Conservation (phyloP, 176 grass and related monocot species). For the Oryza rufipogon region DNA sequence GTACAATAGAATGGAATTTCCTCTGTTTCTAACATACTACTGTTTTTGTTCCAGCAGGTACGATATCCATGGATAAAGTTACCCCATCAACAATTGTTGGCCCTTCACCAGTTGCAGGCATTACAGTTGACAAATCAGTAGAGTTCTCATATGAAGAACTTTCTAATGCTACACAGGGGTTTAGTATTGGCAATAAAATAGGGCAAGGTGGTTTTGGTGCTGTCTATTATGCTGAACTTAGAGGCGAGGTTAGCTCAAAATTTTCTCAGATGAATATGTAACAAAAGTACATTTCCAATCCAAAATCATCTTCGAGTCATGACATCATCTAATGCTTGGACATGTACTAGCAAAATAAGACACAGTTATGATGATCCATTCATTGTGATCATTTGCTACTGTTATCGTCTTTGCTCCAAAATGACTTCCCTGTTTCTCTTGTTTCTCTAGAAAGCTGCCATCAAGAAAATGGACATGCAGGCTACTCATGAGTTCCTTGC, state of each 20-base stretch:
- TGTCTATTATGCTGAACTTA: slow-evolving; percentile 84
- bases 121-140: slow-evolving; percentile 88
- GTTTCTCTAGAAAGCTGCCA: slow-evolving; percentile 81
- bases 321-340: background rate
- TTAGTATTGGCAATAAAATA: slow-evolving; percentile 93
- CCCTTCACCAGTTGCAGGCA: slow-evolving; percentile 53
- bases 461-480: slow-evolving; percentile 99
- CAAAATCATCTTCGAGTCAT: background rate
- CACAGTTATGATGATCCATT: slow-evolving; percentile 8
- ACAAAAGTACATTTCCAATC: slow-evolving; percentile 27
- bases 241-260: slow-evolving; percentile 76
- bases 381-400: slow-evolving; percentile 21
- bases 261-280: slow-evolving; percentile 27
- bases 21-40: slow-evolving; percentile 32
- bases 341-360: background rate
- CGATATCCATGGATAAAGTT: slow-evolving; percentile 42
- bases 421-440: slow-evolving; percentile 28
- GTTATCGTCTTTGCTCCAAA: slow-evolving; percentile 34
- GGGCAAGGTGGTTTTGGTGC: slow-evolving; percentile 87
- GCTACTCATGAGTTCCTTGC: slow-evolving; percentile 89
- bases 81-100: slow-evolving; percentile 36
- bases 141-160: slow-evolving; percentile 95
- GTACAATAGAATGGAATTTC: slow-evolving; percentile 13
- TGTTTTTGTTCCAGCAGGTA: slow-evolving; percentile 39
- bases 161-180: slow-evolving; percentile 78